Evolutionary conservation across 192 early-diverging fungal genomes (phyloP).

Genomic region (Coemansia sp.): DNA sequence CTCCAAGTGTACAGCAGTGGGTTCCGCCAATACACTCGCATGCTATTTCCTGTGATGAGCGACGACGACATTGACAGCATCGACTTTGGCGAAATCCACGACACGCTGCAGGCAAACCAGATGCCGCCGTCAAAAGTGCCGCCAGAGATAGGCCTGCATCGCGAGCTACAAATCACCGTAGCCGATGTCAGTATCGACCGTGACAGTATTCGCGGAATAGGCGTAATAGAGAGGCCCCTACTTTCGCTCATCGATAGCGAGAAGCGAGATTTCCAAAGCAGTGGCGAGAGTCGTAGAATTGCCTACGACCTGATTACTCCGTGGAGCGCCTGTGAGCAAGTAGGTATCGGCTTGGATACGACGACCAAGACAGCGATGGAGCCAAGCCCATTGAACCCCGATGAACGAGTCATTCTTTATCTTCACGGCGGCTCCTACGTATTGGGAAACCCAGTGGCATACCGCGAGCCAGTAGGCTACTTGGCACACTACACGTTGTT

Average conservation of each 20-base stretch:
- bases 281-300: background rate
- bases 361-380: background rate
- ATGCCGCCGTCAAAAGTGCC: background rate
- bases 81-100: conserved; percentile 2
- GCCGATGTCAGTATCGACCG: conserved; percentile 3
- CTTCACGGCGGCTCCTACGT: conserved; percentile 33
- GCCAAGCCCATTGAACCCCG: conserved; percentile 4
- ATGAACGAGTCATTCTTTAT: conserved; percentile 16
- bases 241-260: background rate
- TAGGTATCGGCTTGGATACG: background rate
- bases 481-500: background rate
- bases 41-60: conserved; percentile 9
- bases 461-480: conserved; percentile 8
- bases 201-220: conserved; percentile 8
- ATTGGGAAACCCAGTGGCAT: conserved; percentile 15
- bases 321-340: conserved; percentile 5
- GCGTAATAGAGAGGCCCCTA: conserved; percentile 14
- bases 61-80: conserved; percentile 16
- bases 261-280: background rate
- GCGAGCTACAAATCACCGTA: background rate
- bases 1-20: conserved; percentile 21
- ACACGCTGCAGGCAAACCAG: background rate
- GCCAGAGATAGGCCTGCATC: background rate
- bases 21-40: background rate
- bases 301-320: conserved; percentile 15